phyloP scores from a whole-genome alignment of 2,329 filamentous ascomycete species.

The Grosmannia penicillata region DNA sequence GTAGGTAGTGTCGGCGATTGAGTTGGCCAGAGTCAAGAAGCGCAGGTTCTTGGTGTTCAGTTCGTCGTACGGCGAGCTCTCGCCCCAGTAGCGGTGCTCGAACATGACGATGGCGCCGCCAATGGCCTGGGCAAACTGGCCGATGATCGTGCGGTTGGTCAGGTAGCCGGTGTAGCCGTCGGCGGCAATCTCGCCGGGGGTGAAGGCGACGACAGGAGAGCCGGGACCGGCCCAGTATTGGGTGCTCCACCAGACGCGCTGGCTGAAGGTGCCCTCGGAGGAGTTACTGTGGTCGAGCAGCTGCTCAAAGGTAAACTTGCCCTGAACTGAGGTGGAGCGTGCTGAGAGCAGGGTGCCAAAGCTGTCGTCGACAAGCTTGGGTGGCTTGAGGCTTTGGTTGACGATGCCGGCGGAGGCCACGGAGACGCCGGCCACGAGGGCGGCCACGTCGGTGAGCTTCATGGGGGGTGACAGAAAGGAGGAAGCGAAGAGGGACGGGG shows the following conservation, averaged over 20 bases:
- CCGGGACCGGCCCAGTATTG: constrained; percentile 25
- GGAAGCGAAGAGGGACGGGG: no score
- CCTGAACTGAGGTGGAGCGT: not conserved
- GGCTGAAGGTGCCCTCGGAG: constrained; percentile 24
- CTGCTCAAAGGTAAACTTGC: constrained; percentile 19
- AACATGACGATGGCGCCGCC: constrained; percentile 24
- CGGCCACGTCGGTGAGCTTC: not conserved
- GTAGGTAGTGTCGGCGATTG: constrained; percentile 24
- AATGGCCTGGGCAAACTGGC: constrained; percentile 22
- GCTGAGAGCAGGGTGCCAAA: not conserved
- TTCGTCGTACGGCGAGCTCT: constrained; percentile 20
- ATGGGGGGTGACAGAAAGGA: no score
- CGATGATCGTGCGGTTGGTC: constrained; percentile 26
- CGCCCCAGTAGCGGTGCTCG: constrained; percentile 29
- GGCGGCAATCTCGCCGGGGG: constrained; percentile 23
- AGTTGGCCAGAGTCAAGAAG: constrained; percentile 25
- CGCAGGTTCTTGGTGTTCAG: constrained; percentile 23
- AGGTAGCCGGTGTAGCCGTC: constrained; percentile 28
- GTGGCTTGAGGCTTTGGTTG: not conserved
- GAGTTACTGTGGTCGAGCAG: constrained; percentile 24
- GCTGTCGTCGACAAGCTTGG: not conserved
- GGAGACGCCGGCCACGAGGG: not conserved
- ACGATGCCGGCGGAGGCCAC: not conserved
- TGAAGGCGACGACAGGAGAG: constrained; percentile 24
- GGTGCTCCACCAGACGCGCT: constrained; percentile 25